These are phyloP conservation scores for Nitzschia inconspicua DNA, from an alignment of 108 stramenopile species.

Conservation along the genomic window DNA sequence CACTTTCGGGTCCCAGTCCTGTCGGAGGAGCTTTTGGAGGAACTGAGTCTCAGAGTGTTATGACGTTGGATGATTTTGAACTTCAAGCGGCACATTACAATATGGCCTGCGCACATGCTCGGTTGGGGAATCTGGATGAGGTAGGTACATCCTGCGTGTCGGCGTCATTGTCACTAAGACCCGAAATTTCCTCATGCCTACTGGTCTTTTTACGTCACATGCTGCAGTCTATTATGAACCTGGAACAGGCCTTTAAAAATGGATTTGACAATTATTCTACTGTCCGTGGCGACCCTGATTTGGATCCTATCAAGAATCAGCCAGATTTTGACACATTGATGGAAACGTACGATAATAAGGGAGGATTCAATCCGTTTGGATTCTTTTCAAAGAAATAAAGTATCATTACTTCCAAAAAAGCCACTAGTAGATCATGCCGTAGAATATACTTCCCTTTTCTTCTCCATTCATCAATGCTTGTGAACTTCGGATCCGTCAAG, in stretches of 20 bases:
- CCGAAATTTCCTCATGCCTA: background rate
- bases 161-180: no score
- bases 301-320: slow-evolving; percentile 40
- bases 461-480: background rate
- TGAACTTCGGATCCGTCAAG: background rate
- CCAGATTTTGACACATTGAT: slow-evolving; percentile 59
- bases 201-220: background rate
- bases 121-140: slow-evolving; percentile 57
- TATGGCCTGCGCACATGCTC: slow-evolving; percentile 73
- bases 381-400: slow-evolving; percentile 47
- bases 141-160: slow-evolving; percentile 13
- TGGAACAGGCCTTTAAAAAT: slow-evolving; percentile 63
- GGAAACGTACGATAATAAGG: slow-evolving; percentile 54
- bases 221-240: slow-evolving; percentile 40
- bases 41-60: slow-evolving; percentile 39
- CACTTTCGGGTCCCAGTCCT: slow-evolving; percentile 66
- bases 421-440: no score
- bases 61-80: slow-evolving; percentile 75
- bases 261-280: slow-evolving; percentile 81
- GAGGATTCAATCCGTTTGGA: slow-evolving; percentile 67
- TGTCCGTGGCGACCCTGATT: slow-evolving; percentile 71
- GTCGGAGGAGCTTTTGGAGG: slow-evolving; percentile 76
- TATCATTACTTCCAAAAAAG: no score
- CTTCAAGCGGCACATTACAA: slow-evolving; percentile 84
- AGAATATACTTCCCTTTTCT: background rate